A percentile compares a stretch with the other conserved stretches of the same genome.
Evolutionary conservation across 78 protist species (phyloP).

Genomic region (Creolimax fragrantissima): DNA sequence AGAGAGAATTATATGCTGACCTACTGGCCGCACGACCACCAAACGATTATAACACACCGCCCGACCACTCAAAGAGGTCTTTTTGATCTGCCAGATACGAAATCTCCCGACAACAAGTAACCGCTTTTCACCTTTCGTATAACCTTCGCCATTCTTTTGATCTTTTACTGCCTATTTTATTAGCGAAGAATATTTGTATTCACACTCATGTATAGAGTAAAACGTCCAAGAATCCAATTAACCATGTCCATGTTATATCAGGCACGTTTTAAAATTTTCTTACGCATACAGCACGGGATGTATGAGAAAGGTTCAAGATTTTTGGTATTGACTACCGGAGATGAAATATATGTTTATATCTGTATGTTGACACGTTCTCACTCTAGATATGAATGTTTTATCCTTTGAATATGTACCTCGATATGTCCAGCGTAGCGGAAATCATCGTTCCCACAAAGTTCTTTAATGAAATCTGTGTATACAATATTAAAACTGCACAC

Average conservation of each 20-base stretch:
- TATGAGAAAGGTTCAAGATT: background rate
- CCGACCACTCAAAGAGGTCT: background rate
- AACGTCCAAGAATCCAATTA: background rate
- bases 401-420: background rate
- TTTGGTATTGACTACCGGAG: background rate
- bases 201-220: background rate
- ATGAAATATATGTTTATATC: background rate
- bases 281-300: background rate
- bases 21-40: too few relatives aligned
- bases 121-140: background rate
- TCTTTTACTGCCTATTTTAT: background rate
- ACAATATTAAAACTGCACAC: background rate
- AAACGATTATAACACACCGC: too few relatives aligned
- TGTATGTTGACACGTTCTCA: background rate
- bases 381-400: background rate
- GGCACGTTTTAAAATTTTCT: background rate
- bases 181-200: background rate
- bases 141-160: background rate
- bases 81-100: background rate
- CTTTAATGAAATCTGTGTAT: too few relatives aligned
- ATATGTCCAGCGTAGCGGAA: too few relatives aligned
- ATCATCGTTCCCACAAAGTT: too few relatives aligned
- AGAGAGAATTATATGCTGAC: too few relatives aligned
- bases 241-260: background rate
- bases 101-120: background rate